Conservation (phyloP, 1,284 basidiomycete genomes). For the Austroboletus novae-zelandiae region DNA sequence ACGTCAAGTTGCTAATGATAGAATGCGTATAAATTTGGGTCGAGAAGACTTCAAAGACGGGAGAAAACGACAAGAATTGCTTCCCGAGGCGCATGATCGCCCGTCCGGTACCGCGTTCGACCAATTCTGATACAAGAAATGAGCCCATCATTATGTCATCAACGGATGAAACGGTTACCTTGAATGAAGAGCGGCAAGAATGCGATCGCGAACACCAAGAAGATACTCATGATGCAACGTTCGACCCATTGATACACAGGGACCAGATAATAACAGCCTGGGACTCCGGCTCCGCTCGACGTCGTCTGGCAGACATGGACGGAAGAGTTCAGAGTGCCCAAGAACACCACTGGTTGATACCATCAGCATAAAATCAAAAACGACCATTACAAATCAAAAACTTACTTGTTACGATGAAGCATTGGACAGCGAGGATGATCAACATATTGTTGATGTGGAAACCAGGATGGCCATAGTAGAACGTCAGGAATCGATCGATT, state of each 20-base stretch:
- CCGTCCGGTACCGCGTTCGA: slow-evolving; percentile 91
- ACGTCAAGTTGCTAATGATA: slow-evolving; percentile 91
- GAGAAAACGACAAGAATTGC: slow-evolving; percentile 93
- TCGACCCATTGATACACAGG: slow-evolving; percentile 97
- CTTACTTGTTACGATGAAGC: slow-evolving; percentile 90
- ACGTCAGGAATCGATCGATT: slow-evolving; percentile 97
- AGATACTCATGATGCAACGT: slow-evolving; percentile 93
- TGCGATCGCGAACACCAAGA: slow-evolving; percentile 95
- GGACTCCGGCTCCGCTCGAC: slow-evolving; percentile 41
- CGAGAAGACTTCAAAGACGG: slow-evolving; percentile 96
- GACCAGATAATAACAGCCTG: slow-evolving; percentile 91
- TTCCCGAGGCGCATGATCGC: slow-evolving; percentile 93
- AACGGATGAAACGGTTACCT: slow-evolving; percentile 47
- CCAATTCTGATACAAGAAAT: slow-evolving; percentile 64
- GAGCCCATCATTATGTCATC: slow-evolving; percentile 4
- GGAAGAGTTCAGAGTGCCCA: slow-evolving; percentile 85
- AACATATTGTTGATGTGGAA: slow-evolving; percentile 99
- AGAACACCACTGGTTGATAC: slow-evolving; percentile 64
- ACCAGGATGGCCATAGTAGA: slow-evolving; percentile 99
- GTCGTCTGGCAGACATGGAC: slow-evolving; percentile 77
- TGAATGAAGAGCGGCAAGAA: slow-evolving; percentile 95
- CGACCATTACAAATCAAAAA: slow-evolving; percentile 17
- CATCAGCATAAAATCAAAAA: slow-evolving; percentile 56
- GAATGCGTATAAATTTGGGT: slow-evolving; percentile 97
- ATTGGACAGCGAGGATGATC: slow-evolving; percentile 93